A percentile compares a stretch with the other conserved stretches of the same genome.
phyloP scores from a whole-genome alignment of 345 rosid species.

The Melaleuca quinquenervia region DNA sequence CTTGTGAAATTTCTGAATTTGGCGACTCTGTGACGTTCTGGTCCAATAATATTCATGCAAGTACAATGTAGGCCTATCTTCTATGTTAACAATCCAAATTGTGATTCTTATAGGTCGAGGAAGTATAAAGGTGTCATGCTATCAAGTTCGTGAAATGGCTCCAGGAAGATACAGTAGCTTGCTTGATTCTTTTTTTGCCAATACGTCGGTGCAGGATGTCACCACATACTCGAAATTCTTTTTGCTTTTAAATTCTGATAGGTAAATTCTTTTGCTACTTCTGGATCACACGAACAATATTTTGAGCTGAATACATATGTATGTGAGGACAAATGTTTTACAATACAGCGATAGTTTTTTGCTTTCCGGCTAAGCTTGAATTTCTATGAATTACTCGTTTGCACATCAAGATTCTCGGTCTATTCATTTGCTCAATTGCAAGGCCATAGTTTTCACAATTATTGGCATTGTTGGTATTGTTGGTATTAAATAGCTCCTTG shows the following conservation, averaged over 20 bases:
- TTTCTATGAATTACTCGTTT: background rate
- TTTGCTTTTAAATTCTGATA: background rate
- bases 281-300: background rate
- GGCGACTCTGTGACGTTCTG: background rate
- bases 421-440: background rate
- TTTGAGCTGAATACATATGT: background rate
- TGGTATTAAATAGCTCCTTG: background rate
- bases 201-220: background rate
- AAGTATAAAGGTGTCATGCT: background rate
- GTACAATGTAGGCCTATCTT: background rate
- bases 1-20: background rate
- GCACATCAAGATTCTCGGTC: background rate
- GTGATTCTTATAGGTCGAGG: constrained; percentile 5
- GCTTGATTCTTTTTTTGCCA: background rate
- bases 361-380: background rate
- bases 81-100: background rate
- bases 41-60: background rate
- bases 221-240: background rate
- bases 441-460: background rate
- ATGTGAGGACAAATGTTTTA: background rate
- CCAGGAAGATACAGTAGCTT: background rate
- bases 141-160: background rate
- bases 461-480: background rate
- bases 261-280: background rate
- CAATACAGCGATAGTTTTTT: background rate